Evolutionary conservation across 2,329 filamentous ascomycete species (phyloP).

Genomic region (Pseudogymnoascus sp.): DNA sequence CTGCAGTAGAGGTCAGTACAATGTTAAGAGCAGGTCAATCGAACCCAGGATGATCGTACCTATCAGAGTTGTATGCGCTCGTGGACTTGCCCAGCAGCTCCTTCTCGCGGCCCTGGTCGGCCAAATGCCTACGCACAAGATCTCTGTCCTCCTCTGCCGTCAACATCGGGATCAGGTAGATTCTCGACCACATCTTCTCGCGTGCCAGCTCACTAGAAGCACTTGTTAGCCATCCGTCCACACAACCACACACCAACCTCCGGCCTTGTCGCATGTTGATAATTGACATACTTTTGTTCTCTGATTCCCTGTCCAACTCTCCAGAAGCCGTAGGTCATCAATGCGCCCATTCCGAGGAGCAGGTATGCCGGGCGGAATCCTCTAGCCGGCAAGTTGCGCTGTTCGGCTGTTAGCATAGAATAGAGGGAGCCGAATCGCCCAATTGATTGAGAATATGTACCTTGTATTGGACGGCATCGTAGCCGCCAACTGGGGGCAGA

Average conservation of each 20-base stretch:
- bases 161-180: slow-evolving; percentile 85
- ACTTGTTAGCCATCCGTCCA: neutral
- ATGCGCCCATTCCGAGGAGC: slow-evolving; percentile 63
- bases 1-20: slow-evolving; percentile 33
- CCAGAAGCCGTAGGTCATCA: slow-evolving; percentile 91
- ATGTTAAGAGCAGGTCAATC: slow-evolving; percentile 13
- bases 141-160: slow-evolving; percentile 97
- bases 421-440: neutral
- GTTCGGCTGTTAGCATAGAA: slow-evolving; percentile 12
- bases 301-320: slow-evolving; percentile 72
- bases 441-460: slow-evolving; percentile 38
- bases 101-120: slow-evolving; percentile 84
- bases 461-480: slow-evolving; percentile 96
- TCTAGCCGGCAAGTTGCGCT: slow-evolving; percentile 87
- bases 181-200: slow-evolving; percentile 97
- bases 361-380: slow-evolving; percentile 81
- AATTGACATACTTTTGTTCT: slow-evolving; percentile 71
- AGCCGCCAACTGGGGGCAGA: slow-evolving; percentile 92
- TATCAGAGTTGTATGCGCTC: slow-evolving; percentile 80
- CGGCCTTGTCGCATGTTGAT: neutral
- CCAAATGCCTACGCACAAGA: slow-evolving; percentile 76
- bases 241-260: neutral
- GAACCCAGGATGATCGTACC: slow-evolving; percentile 45
- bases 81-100: slow-evolving; percentile 76
- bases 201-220: slow-evolving; percentile 72